Base-by-base conservation (phyloP, 2,329 filamentous ascomycete genomes). In the Chrysoporthe deuterocubensis region DNA sequence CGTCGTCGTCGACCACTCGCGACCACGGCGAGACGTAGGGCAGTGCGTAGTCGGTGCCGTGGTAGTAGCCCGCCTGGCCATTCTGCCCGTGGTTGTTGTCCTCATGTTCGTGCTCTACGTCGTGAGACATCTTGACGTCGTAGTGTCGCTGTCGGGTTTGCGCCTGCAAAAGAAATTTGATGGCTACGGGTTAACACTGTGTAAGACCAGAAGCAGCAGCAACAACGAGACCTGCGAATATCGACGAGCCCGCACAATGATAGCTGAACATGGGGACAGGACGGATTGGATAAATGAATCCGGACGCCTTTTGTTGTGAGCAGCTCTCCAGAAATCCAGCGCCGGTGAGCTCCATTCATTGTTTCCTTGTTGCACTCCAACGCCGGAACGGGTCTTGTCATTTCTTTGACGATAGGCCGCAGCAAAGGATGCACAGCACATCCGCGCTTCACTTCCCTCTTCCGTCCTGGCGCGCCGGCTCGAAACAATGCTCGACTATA, bases 1-100 rank as follows among this genome's bases (percentile, higher is more conserved):
- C 64, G 7, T 76, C 71, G 8, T 73, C 65, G 16, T 71, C 69
- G 69, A 80, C 76, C 18, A 79, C 73, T 7, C 77, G 74, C 8
- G 80, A 75, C 71, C 79, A 78, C 43, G 76, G 73, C 66, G 81
- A 82, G 64, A 75, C 73, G 71, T 83, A 81, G 3, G 81, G 80
- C 67, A 78, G 76, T 4, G 80, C 74, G 71, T 77, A 82, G 70
- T 82, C 78, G 40, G 78, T 83, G 44, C 74, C 77, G 66, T 74
- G 73, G 68, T 82, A 68, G 71, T 80, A 81, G 43, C 79, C 78
- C 48, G 69, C 71, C 72, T 78, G 76, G 4, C 62, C 64, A 62
- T 75, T 73, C 34, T 71, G 67, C 16, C 61, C 65, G 54, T 64
- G 37, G 32, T 62, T 67, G 37, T 46, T 48, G 42, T 66, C 61